Conservation (phyloP, 306 rosid genomes). For the Alnus rubra region DNA sequence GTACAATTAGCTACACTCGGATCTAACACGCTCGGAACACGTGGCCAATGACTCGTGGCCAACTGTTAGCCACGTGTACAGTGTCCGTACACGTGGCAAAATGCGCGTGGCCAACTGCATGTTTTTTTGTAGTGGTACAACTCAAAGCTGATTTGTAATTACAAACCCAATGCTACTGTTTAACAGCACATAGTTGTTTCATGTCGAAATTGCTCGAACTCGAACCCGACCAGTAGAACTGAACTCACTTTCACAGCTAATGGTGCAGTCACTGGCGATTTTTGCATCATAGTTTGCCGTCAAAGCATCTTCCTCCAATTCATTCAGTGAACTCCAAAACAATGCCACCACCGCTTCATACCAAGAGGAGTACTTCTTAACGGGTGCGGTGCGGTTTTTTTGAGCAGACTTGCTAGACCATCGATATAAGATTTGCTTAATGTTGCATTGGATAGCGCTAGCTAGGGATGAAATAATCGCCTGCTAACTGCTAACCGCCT, state of each 20-base stretch:
- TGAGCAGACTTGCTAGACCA: not conserved
- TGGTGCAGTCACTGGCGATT: not conserved
- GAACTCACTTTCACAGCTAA: conserved; percentile 6
- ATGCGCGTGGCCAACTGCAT: too few relatives aligned
- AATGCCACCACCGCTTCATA: not conserved
- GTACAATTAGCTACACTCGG: too few relatives aligned
- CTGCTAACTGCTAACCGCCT: too few relatives aligned
- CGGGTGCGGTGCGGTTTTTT: not conserved
- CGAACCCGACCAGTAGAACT: not conserved
- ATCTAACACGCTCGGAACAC: too few relatives aligned
- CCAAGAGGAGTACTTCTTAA: conserved; percentile 6
- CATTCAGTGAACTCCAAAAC: not conserved
- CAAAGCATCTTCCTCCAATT: conserved; percentile 5
- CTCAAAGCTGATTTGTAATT: not conserved
- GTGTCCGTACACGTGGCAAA: too few relatives aligned
- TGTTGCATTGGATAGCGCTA: conserved; percentile 7
- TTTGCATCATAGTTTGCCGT: conserved; percentile 21
- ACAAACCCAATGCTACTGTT: conserved; percentile 5
- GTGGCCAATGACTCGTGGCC: too few relatives aligned
- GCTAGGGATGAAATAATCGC: not conserved
- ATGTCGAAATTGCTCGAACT: not conserved
- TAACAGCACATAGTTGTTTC: conserved; percentile 4
- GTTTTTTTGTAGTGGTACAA: too few relatives aligned
- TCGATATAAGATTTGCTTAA: conserved; percentile 1
- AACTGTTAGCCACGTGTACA: too few relatives aligned